Conservation (phyloP, 2,329 filamentous ascomycete genomes). For the Fusarium sp. region DNA sequence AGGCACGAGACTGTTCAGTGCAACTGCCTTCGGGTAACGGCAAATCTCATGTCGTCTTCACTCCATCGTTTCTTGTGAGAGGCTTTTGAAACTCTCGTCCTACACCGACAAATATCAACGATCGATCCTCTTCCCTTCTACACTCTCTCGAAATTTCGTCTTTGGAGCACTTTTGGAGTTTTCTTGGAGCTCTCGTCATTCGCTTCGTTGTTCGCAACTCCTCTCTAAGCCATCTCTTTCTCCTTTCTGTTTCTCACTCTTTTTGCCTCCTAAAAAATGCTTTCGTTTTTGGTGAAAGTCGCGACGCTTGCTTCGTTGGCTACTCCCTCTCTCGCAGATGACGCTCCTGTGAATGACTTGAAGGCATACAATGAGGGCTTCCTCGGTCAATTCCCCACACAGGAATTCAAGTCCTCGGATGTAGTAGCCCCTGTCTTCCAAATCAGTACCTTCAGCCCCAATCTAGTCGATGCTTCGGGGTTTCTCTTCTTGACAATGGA, state of each 20-base stretch:
- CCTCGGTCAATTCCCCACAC: slow-evolving; percentile 31
- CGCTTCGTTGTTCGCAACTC: background rate
- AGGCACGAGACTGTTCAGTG: background rate
- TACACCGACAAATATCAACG: background rate
- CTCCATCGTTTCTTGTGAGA: background rate
- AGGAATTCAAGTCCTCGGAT: slow-evolving; percentile 30
- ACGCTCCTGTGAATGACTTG: slow-evolving; percentile 19
- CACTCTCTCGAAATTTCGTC: background rate
- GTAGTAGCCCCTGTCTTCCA: slow-evolving; percentile 34
- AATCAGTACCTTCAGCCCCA: slow-evolving; percentile 28
- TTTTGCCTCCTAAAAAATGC: slow-evolving; percentile 12
- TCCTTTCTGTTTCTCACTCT: background rate
- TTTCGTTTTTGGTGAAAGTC: background rate
- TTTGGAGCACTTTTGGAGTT: slow-evolving; percentile 28
- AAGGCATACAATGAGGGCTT: slow-evolving; percentile 25
- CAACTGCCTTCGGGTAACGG: slow-evolving; percentile 11
- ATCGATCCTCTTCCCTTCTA: slow-evolving; percentile 1
- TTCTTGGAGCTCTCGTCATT: slow-evolving; percentile 31
- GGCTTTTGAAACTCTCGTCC: slow-evolving; percentile 20
- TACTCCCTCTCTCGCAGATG: slow-evolving; percentile 15
- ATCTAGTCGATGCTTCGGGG: slow-evolving; percentile 26
- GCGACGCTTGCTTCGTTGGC: background rate
- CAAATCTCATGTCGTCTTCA: background rate
- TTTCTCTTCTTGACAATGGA: slow-evolving; percentile 34
- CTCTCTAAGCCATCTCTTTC: background rate